A percentile compares a stretch with the other conserved stretches of the same genome.
Conservation (phyloP, 257 asterid species). For the Nicotiana obtusifolia region DNA sequence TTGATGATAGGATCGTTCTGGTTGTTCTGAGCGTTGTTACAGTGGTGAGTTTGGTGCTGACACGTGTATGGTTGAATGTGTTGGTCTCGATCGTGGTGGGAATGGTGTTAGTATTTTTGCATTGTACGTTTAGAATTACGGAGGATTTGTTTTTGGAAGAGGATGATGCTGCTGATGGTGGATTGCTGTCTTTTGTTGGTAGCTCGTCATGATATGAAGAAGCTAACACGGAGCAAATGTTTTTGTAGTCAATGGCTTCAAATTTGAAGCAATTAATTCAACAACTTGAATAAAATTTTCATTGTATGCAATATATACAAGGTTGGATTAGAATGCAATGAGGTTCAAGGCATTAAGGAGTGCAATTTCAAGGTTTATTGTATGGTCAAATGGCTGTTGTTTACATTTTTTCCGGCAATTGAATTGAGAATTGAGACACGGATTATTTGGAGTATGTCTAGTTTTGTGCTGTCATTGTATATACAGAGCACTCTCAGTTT, state of each 20-base stretch:
- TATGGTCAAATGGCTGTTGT: not conserved
- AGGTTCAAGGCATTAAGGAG: not conserved
- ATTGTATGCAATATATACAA: not conserved
- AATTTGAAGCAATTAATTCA: not conserved
- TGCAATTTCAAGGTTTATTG: not conserved
- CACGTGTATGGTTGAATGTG: slow-evolving; percentile 63
- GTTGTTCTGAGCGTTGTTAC: slow-evolving; percentile 39
- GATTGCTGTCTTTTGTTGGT: slow-evolving; percentile 54
- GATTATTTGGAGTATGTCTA: not conserved
- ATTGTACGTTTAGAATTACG: slow-evolving; percentile 53
- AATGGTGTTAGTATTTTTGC: slow-evolving; percentile 30
- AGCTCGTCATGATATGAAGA: not conserved
- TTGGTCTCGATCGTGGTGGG: slow-evolving; percentile 43
- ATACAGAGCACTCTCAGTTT: not conserved
- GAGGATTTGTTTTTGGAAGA: slow-evolving; percentile 69
- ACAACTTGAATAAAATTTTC: not conserved
- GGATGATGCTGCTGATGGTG: slow-evolving; percentile 49
- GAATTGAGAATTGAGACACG: not conserved
- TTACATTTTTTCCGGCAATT: not conserved
- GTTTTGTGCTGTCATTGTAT: not conserved
- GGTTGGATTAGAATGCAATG: not conserved
- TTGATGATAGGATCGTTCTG: slow-evolving; percentile 55
- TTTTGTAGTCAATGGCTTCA: not conserved
- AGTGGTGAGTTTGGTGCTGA: slow-evolving; percentile 40
- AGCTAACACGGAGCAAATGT: not conserved